Evolutionary conservation across 2,329 filamentous ascomycete genomes (phyloP).

Genomic region (Microsporum ferrugineum): DNA sequence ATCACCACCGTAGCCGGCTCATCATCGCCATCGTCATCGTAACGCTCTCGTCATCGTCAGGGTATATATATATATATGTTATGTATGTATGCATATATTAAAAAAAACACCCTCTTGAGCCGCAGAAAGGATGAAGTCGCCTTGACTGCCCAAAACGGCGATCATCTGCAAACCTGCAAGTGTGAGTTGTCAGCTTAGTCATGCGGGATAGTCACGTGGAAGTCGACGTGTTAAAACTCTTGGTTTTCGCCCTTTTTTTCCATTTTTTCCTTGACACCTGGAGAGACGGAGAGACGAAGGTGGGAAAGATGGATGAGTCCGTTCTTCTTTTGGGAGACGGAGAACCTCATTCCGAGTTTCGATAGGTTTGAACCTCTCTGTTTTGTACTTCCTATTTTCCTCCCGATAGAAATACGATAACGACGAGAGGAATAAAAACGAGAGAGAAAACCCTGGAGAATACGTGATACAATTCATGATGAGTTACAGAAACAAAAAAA

Average conservation of each 20-base stretch:
- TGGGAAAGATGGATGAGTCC: not conserved
- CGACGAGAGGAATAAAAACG: not conserved
- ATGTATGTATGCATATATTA: no score
- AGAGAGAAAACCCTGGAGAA: not conserved
- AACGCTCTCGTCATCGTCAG: not conserved
- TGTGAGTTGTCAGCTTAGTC: slow-evolving; percentile 1
- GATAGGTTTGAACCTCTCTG: not conserved
- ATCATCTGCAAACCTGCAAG: not conserved
- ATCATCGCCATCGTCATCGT: not conserved
- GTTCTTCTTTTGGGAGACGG: not conserved
- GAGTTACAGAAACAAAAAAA: not conserved
- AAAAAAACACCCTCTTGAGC: not conserved
- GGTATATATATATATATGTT: no score
- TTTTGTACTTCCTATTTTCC: not conserved
- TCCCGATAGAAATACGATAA: not conserved
- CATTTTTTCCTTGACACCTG: not conserved
- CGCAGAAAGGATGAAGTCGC: not conserved
- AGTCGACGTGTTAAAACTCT: not conserved
- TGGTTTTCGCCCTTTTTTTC: not conserved
- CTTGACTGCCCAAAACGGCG: not conserved
- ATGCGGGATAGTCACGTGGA: not conserved
- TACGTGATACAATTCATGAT: slow-evolving; percentile 2
- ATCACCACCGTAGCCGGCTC: not conserved
- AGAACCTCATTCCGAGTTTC: not conserved
- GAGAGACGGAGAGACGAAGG: not conserved